phyloP scores from a whole-genome alignment of 2,329 filamentous ascomycete species.

The Grosmannia penicillata region DNA sequence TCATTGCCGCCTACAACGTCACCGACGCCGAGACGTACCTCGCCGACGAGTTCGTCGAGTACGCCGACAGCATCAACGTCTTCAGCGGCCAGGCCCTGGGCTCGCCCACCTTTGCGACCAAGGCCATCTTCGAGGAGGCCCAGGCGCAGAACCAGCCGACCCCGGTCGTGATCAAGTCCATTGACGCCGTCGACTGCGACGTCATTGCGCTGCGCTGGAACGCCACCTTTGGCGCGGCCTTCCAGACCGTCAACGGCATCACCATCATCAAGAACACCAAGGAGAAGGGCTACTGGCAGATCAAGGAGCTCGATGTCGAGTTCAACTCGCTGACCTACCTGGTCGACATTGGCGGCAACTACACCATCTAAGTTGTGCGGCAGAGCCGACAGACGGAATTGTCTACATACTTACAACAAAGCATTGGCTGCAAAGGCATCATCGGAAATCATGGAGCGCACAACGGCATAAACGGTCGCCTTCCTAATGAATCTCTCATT shows the following conservation, averaged over 20 bases:
- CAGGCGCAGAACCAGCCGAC: constrained; percentile 15
- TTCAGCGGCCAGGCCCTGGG: constrained; percentile 17
- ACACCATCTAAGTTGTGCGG: constrained; percentile 11
- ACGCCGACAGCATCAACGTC: constrained; percentile 19
- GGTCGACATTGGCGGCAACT: constrained; percentile 17
- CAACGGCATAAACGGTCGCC: no score
- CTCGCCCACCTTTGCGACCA: constrained; percentile 17
- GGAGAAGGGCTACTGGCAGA: constrained; percentile 15
- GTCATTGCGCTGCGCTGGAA: constrained; percentile 16
- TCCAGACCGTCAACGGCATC: constrained; percentile 16
- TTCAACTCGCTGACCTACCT: constrained; percentile 18
- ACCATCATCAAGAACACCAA: constrained; percentile 16
- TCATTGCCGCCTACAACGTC: constrained; percentile 17
- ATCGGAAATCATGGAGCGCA: no score
- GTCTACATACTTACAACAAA: no score
- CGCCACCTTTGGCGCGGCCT: constrained; percentile 17
- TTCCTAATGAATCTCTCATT: no score
- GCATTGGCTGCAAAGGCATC: no score
- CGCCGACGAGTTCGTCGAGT: constrained; percentile 16
- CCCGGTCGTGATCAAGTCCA: constrained; percentile 15
- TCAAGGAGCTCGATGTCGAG: constrained; percentile 16
- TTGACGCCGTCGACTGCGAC: constrained; percentile 17
- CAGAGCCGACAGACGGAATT: no score
- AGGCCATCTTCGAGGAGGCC: constrained; percentile 17
- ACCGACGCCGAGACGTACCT: constrained; percentile 16